A percentile compares a stretch with the other conserved stretches of the same genome.
Evolutionary conservation across 257 asterid species (phyloP).

Genomic region (Sherardia arvensis): DNA sequence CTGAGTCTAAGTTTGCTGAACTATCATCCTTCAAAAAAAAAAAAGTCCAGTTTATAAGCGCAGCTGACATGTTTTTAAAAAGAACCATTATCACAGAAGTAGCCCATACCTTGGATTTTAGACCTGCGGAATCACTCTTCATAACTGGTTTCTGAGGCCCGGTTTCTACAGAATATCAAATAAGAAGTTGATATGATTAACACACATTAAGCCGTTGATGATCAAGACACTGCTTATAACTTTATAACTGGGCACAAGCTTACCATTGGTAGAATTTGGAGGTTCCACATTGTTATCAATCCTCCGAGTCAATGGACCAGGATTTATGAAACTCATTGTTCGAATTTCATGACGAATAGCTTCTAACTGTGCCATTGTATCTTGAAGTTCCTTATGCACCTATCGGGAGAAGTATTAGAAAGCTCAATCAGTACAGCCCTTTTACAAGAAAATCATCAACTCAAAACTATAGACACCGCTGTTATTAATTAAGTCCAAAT

Average conservation of each 20-base stretch:
- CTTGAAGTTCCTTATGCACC: conserved; percentile 92
- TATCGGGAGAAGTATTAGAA: conserved; percentile 19
- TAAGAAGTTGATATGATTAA: neutral
- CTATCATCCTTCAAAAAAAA: conserved; percentile 32
- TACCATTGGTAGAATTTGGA: conserved; percentile 32
- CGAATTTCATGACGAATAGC: conserved; percentile 81
- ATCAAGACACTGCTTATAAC: conserved; percentile 6
- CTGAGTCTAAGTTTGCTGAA: conserved; percentile 23
- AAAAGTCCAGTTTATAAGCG: neutral
- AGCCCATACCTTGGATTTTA: conserved; percentile 37
- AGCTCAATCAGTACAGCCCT: neutral
- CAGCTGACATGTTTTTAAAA: neutral
- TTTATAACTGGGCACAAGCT: conserved; percentile 11
- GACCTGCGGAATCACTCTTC: conserved; percentile 22
- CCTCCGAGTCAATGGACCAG: conserved; percentile 61
- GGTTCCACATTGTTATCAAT: conserved; percentile 52
- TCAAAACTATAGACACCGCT: neutral
- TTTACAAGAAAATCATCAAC: neutral
- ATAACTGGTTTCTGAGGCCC: conserved; percentile 26
- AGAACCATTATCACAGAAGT: neutral
- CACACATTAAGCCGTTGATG: neutral
- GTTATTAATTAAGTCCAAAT: neutral
- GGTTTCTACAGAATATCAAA: conserved; percentile 20
- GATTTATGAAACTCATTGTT: conserved; percentile 58
- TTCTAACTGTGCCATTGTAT: conserved; percentile 74